These are phyloP conservation scores for Thymus quinquecostatus DNA, from an alignment of 257 asterid species.

Conservation along the genomic window DNA sequence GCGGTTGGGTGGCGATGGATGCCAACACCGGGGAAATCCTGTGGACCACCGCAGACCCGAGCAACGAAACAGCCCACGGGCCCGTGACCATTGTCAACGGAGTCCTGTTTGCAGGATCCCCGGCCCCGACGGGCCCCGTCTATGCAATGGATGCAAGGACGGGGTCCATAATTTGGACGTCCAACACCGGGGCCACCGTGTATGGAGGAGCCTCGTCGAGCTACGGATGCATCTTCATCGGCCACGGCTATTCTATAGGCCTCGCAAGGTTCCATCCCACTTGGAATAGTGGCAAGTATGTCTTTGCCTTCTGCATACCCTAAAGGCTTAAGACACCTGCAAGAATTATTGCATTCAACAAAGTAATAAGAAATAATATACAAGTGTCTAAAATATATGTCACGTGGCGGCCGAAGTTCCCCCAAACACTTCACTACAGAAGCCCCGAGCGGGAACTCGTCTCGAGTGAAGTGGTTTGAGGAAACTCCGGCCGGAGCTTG, in stretches of 20 bases:
- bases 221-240: constrained; percentile 71
- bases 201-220: constrained; percentile 81
- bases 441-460: neutral
- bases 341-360: neutral
- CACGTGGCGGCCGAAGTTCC: constrained; percentile 60
- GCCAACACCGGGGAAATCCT: constrained; percentile 63
- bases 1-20: constrained; percentile 87
- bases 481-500: constrained; percentile 52
- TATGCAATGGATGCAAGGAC: constrained; percentile 74
- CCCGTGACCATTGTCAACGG: constrained; percentile 71
- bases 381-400: neutral
- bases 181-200: constrained; percentile 62
- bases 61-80: constrained; percentile 65
- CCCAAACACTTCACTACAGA: constrained; percentile 70
- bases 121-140: constrained; percentile 64
- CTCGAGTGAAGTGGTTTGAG: constrained; percentile 48
- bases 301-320: constrained; percentile 64
- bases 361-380: neutral
- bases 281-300: constrained; percentile 69
- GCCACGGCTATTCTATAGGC: constrained; percentile 67
- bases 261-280: constrained; percentile 69
- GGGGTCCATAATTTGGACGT: constrained; percentile 61
- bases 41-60: constrained; percentile 82
- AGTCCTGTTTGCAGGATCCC: constrained; percentile 67
- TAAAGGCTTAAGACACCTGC: neutral